Evolutionary conservation across 2,329 filamentous ascomycete genomes (phyloP), one percentile per base, ranked within the genome.

Genomic region (Fusarium brevicatenulatum): DNA sequence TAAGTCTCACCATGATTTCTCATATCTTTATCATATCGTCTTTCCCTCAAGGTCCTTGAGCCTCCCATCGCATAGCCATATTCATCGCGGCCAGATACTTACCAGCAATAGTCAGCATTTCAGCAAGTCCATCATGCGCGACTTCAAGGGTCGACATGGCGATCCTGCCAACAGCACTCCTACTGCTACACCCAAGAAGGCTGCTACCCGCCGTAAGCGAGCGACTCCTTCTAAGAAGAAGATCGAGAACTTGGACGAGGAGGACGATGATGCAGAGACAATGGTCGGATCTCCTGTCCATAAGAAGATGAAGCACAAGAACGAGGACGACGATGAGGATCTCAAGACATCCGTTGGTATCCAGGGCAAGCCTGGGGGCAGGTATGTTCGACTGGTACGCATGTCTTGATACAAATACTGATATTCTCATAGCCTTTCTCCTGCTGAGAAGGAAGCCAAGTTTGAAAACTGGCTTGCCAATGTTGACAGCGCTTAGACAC

Each of bases 41-140:
- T 30, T 36, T 9, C 13, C 23, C 46, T 55, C 21, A n/a, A 7
- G 25, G 10, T 19, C 16, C 15, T 2, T 53, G 28, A 4, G 30
- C 23, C 30, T 19, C 37, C 11, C 23, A 21, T 3, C 16, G 7
- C 16, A 18, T 50, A 13, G 46, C 25, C 28, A 39, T 19, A 53
- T 19, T 15, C 39, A 40, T 30, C 34, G 44, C 23, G 16, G 21
- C 12, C 30, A 55, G 9, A 37, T 53, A 53, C 58, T 59, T 18
- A 66, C 47, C 19, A 52, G 1, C 19, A 40, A 46, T 46, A 84
- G 83, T 5, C 83, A 84, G 71, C 82, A 82, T 52, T 84, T 82
- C 72, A 78, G 77, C 71, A 84, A 84, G 72, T 68, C 71, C 25
- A 80, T 84, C 70, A 73, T 83, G 68, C 80, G 78, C 42, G 76